Evolutionary conservation across 2,329 filamentous ascomycete genomes (phyloP), one percentile per base, ranked within the genome.

Genomic region (Pseudophaeomoniella oleicola): DNA sequence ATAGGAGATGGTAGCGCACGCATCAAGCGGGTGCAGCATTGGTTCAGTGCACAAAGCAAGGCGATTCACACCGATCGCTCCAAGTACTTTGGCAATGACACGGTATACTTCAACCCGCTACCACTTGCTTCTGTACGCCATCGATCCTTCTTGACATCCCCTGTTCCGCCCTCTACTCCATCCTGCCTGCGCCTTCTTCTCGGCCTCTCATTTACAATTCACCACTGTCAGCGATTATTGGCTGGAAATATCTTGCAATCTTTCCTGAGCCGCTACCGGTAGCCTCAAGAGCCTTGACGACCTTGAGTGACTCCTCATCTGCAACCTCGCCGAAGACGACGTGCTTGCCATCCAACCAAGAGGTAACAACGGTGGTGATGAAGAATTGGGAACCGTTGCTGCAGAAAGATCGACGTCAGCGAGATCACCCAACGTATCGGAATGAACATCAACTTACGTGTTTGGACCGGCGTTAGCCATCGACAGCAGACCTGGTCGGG

Each of bases 381-480:
- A 80, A 80, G 67, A 81, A 81, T 59, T 80, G 76, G 41, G 75
- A 80, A 55, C 76, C 76, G 62, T 80, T 81, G 60, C 72, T 72
- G 48, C 50, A 38, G 32, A 44, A 22, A 34, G 27, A 34, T n/a
- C n/a, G n/a, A 34, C 33, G 16, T 15, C 32, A 32, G 32, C 39
- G 17, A 46, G 36, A 41, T 4, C 14, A 16, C 16, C 19, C 31
- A 15, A 35, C 32, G 14, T 17, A 17, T 12, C 16, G 17, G 11
- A n/a, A 13, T 6, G 14, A n/a, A 17, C 14, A 17, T 12, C 14
- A 12, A 34, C 32, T 6, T 34, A 34, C 32, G 34, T 36, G 19
- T 36, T 27, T n/a, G 34, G 34, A 50, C 86, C 86, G 52, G 86
- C 82, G 66, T 94, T 94, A 60, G 86, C 86, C 86, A 94, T 94